A percentile compares a stretch with the other conserved stretches of the same genome.
These are phyloP conservation scores for Candida tammaniensis DNA, from an alignment of 805 yeast species.

Conservation along the genomic window DNA sequence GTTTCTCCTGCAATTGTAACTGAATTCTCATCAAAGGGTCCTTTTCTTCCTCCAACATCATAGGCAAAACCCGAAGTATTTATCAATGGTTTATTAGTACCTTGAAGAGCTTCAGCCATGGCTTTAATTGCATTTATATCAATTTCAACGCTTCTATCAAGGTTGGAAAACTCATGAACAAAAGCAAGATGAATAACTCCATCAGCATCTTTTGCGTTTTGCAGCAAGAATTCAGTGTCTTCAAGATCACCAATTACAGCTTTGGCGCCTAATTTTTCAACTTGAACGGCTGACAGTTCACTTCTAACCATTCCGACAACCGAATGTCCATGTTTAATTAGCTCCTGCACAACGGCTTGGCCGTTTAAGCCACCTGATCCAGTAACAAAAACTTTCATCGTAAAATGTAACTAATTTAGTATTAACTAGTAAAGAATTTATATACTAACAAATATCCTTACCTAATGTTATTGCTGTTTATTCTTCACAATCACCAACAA, in stretches of 20 bases:
- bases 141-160: conserved; percentile 14
- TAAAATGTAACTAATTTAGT: too few species aligned
- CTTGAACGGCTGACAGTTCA: conserved; percentile 22
- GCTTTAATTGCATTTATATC: conserved; percentile 25
- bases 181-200: conserved; percentile 37
- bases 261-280: conserved; percentile 22
- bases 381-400: conserved; percentile 32
- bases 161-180: conserved; percentile 25
- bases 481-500: too few species aligned
- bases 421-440: too few species aligned
- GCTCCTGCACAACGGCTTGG: conserved; percentile 14
- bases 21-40: neutral
- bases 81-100: conserved; percentile 25
- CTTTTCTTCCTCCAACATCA: too few species aligned
- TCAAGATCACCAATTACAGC: conserved; percentile 24
- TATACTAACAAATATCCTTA: too few species aligned
- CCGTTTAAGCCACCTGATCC: conserved; percentile 38
- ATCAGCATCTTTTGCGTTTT: conserved; percentile 27
- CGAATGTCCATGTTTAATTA: conserved; percentile 20
- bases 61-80: conserved; percentile 1
- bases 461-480: too few species aligned
- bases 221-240: conserved; percentile 23
- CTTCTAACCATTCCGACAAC: conserved; percentile 33
- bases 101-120: conserved; percentile 23
- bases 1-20: neutral